Evolutionary conservation across 306 rosid genomes (phyloP), one percentile per base, ranked within the genome.

Genomic region (Quercus gilva): DNA sequence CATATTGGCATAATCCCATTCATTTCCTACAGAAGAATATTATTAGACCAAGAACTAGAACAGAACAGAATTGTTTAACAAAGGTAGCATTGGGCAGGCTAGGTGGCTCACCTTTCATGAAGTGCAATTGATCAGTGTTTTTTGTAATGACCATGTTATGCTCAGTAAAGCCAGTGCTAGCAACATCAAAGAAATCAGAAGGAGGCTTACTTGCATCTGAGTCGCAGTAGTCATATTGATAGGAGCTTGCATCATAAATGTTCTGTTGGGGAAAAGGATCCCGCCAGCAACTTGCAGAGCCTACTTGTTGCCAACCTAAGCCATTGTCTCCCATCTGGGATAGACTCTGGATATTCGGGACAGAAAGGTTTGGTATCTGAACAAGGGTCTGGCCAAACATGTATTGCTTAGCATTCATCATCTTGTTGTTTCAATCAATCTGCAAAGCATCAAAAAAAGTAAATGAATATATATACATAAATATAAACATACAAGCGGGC

Each of bases 321-420:
- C 21, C 81, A 31, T 65, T 70, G 76, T 31, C 59, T 74, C 78
- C 73, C 1, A 49, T 18, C 33, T 9, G 72, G 37, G 76, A 80
- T 2, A 9, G 63, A 61, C 29, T 18, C 8, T 35, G 73, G 49
- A 51, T 55, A 75, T 64, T 69, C 57, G 56, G 41, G 6, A 65
- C 43, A 35, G 70, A 71, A 69, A 43, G 23, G 73, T 69, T 69
- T 19, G 74, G 21, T 4, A 26, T 26, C 68, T 63, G 64, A 12
- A 74, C 64, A 5, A 37, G 2, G 43, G 29, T 2, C 15, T 59
- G 69, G 57, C 58, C 45, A 28, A 33, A 53, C 75, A 67, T 56
- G 29, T 63, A 60, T 61, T 21, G 70, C 45, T 52, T 37, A 7
- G 55, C 7, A 19, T 56, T 19, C 84, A 83, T 83, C 84, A 51